Base-by-base conservation (phyloP, 192 early-diverging fungal species). In the Bifiguratus adelaidae region DNA sequence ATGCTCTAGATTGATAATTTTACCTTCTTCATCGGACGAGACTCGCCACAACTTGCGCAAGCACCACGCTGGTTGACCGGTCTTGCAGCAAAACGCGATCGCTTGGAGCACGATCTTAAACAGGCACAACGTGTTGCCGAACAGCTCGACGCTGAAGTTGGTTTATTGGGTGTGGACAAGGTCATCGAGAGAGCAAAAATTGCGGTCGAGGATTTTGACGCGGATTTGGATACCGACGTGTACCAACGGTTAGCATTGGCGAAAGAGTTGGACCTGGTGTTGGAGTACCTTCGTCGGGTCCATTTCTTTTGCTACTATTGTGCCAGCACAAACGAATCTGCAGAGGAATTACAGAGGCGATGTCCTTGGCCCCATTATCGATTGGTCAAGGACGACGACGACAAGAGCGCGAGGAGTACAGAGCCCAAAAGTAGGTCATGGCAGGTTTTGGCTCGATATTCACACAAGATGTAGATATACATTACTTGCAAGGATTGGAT, bases 231-330 rank as follows among this genome's bases (percentile, higher is more conserved):
- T 7, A 30, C 30, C 13, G 49, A 47, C 56, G 37, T 20, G 12
- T 15, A 40, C 37, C 6, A 40, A 7, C 16, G 48, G 18, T 53
- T 56, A 47, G 47, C 61, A 28, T 2, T 49, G 11, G 61, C 52
- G 54, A 45, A 49, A 22, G 45, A 65, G 20, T 69, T 98, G 37
- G 95, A 98, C 56, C 47, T 94, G 47, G 69, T 77, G 44, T 74
- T 98, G 29, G 73, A 73, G 47, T 98, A 98, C 50, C 70, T 95
- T 21, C 81, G 91, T 35, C 74, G 79, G 22, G 90, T 94, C 5
- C 92, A 96, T 70, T 73, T 84, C 45, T 98, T 87, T 56, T 93
- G 93, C 75, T 96, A 95, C 73, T 98, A 98, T 74, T 89, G 83
- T 50, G 90, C 84, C 9, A 63, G 80, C 43, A 88, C 92, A 23